Percentiles rank a stretch among this genome's conserved stretches.
phyloP scores from a whole-genome alignment of 169 alveolate species.

The Babesia ovata region DNA sequence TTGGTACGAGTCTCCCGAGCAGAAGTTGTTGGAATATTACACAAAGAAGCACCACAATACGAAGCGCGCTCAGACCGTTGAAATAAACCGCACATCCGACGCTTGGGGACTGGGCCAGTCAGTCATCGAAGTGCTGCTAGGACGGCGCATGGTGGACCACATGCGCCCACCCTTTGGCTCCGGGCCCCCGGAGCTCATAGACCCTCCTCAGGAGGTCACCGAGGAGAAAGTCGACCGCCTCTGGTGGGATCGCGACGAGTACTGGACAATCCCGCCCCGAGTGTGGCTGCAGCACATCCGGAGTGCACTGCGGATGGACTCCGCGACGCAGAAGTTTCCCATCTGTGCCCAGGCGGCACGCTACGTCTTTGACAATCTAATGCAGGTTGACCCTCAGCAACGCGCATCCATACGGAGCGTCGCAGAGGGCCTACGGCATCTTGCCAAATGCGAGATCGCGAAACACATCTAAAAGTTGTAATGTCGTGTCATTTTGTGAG shows the following conservation, averaged over 20 bases:
- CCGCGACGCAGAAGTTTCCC: constrained; percentile 36
- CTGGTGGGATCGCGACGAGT: constrained; percentile 71
- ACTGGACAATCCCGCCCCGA: constrained; percentile 64
- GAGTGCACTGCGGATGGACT: constrained; percentile 49
- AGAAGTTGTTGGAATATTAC: constrained; percentile 81
- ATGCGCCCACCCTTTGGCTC: constrained; percentile 80
- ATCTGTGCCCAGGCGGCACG: constrained; percentile 72
- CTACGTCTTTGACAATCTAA: constrained; percentile 69
- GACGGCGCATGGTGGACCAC: constrained; percentile 81
- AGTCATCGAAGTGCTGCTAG: constrained; percentile 80
- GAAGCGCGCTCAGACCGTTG: constrained; percentile 77
- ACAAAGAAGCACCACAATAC: constrained; percentile 79
- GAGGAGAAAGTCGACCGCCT: constrained; percentile 29
- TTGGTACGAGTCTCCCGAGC: constrained; percentile 89
- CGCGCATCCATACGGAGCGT: constrained; percentile 72
- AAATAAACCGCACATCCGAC: constrained; percentile 78
- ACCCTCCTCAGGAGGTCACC: constrained; percentile 58
- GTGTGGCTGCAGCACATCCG: constrained; percentile 48
- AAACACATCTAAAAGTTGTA: constrained; percentile 20
- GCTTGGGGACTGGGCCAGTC: constrained; percentile 89
- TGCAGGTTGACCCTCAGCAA: constrained; percentile 66
- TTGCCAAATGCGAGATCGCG: constrained; percentile 53
- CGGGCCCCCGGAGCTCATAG: constrained; percentile 82
- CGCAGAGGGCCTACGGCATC: constrained; percentile 59
- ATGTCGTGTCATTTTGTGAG: background rate